These are phyloP conservation scores for Diplocarpon rosae DNA, from an alignment of 2,329 filamentous ascomycete species.

Conservation along the genomic window DNA sequence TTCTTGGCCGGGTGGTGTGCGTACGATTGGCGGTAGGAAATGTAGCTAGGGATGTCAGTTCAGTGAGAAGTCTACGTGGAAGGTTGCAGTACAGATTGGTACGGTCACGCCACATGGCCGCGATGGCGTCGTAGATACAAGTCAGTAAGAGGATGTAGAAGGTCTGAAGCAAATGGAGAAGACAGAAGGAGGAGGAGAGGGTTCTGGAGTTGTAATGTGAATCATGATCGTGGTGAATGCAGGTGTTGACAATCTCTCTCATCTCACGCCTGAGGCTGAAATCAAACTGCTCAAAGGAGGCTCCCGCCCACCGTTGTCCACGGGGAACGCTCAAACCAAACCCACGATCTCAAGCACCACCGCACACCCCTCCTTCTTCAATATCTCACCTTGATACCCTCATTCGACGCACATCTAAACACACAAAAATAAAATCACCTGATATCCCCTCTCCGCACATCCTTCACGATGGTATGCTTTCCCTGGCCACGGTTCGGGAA, in stretches of 20 bases:
- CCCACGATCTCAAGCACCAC: too few relatives aligned
- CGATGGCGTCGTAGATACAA: background rate
- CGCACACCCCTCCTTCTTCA: background rate
- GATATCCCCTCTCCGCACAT: conserved; percentile 1
- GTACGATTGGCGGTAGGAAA: conserved; percentile 98
- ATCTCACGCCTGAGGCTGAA: conserved; percentile 7
- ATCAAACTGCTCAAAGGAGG: too few relatives aligned
- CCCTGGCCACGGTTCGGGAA: conserved; percentile 5
- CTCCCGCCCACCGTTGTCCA: too few relatives aligned
- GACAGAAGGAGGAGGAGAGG: background rate
- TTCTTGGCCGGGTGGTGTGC: conserved; percentile 87
- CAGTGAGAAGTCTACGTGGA: conserved; percentile 16
- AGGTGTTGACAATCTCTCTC: conserved; percentile 1
- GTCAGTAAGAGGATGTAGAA: conserved; percentile 6
- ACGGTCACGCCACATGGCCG: conserved; percentile 96
- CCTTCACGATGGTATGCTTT: conserved; percentile 18
- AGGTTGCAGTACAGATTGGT: conserved; percentile 69
- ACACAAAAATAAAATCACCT: background rate
- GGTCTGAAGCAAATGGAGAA: background rate
- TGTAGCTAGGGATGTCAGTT: conserved; percentile 54
- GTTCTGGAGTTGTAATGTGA: conserved; percentile 4
- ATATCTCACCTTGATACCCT: background rate
- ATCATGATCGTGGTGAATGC: conserved; percentile 11
- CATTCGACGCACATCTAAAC: background rate
- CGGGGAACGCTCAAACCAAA: too few relatives aligned